phyloP scores from a whole-genome alignment of 2,329 filamentous ascomycete species.

The Sporothrix luriei region DNA sequence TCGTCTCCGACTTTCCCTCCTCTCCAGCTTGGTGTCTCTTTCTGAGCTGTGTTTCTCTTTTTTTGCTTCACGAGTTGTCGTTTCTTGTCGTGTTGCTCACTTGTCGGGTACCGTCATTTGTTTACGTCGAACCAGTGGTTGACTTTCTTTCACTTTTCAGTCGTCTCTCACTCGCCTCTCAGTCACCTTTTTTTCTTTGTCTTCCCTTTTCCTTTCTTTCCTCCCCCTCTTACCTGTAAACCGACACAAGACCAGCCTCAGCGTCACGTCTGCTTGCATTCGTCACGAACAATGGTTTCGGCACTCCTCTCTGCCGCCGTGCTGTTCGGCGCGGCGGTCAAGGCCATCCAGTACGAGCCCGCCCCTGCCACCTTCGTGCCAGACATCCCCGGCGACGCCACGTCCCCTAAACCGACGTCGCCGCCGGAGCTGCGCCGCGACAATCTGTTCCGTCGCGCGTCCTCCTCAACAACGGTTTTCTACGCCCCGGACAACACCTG shows the following conservation, averaged over 20 bases:
- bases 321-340: slow-evolving; percentile 28
- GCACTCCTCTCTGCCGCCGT: slow-evolving; percentile 25
- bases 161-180: not conserved
- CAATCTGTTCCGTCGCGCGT: slow-evolving; percentile 23
- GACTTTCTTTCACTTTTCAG: not conserved
- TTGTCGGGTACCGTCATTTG: not conserved
- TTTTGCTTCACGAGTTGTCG: not conserved
- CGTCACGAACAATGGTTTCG: slow-evolving; percentile 13
- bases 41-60: not conserved
- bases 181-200: not conserved
- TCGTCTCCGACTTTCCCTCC: slow-evolving; percentile 6
- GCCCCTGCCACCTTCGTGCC: slow-evolving; percentile 24
- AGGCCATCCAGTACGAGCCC: slow-evolving; percentile 25
- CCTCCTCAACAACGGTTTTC: slow-evolving; percentile 28
- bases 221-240: not conserved
- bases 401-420: slow-evolving; percentile 30
- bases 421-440: slow-evolving; percentile 18
- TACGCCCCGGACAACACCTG: slow-evolving; percentile 36
- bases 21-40: slow-evolving; percentile 2
- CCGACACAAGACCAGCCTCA: not conserved
- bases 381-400: slow-evolving; percentile 21
- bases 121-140: not conserved
- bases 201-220: not conserved
- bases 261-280: not conserved
- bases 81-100: not conserved